Evolutionary conservation across 2,329 filamentous ascomycete species (phyloP), one percentile per base, ranked within the genome.

Genomic region (Phialophora expanda): DNA sequence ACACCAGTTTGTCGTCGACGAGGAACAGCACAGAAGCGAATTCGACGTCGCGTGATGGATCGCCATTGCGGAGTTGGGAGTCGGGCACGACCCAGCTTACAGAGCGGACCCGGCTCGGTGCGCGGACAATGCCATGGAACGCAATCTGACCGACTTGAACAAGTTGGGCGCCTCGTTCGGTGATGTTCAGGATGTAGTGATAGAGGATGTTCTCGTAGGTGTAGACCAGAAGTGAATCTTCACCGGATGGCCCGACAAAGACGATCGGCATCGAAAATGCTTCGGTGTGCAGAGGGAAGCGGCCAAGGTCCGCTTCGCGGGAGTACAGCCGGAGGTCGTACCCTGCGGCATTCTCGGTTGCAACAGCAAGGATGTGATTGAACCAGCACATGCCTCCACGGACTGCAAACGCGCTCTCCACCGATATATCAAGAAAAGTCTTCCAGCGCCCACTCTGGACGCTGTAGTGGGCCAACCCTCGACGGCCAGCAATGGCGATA

Each of bases 351-450:
- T 87, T 89, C 77, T 99, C 95, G n/a, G 97, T 89, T 3, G 94
- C 93, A 46, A 93, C 93, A 63, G 98, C 91, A 20, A 99, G 83
- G 34, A 98, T 91, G 78, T 99, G 94, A 71, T 96, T 93, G 75
- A 96, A 93, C 95, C 95, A 99, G 76, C 94, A 98, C 93, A 99
- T 97, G 6, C 95, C 95, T 56, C 95, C 95, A 69, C 93, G 85
- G 14, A 99, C 92, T 26, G 92, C 88, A 75, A 99, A 99, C 69
- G 93, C 92, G 73, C 93, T 93, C 77, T 98, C 95, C 74, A 89
- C 86, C 32, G 85, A 87, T 28, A 89, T 85, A 73, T 93, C 92
- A 56, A 90, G 85, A 76, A 99, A 99, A 0, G 90, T 96, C 76
- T 96, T 97, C 95, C 95, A 99, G 65, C 95, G 86, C 30, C 94